Evolutionary conservation across 352 stramenopile species (phyloP).

Genomic region (Globisporangium camurandrum): DNA sequence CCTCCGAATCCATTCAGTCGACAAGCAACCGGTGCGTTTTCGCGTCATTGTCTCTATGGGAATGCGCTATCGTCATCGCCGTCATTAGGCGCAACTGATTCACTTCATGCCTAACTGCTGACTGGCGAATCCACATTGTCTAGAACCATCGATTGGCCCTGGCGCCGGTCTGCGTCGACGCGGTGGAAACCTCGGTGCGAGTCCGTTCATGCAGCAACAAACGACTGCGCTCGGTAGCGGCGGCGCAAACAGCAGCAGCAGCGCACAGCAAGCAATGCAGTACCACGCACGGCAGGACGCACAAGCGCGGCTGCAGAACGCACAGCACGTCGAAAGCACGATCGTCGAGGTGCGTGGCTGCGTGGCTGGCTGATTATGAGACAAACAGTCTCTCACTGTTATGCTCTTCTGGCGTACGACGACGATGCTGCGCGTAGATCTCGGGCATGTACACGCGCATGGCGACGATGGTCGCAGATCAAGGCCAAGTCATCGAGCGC

Average conservation of each 20-base stretch:
- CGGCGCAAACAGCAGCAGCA: constrained; percentile 9
- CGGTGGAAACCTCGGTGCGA: constrained; percentile 46
- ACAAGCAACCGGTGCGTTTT: constrained; percentile 14
- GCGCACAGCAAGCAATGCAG: constrained; percentile 47
- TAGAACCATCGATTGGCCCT: constrained; percentile 6
- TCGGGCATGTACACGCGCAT: constrained; percentile 84
- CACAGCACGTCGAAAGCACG: constrained; percentile 70
- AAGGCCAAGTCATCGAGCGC: constrained; percentile 71
- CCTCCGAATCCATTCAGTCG: constrained; percentile 10
- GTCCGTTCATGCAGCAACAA: constrained; percentile 73
- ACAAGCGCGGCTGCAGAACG: constrained; percentile 69
- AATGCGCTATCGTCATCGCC: too few species aligned
- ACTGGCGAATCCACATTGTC: constrained; percentile 1
- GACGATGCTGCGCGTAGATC: constrained; percentile 38
- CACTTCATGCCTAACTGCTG: constrained; percentile 1
- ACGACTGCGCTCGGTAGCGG: constrained; percentile 18
- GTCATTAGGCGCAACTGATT: neutral
- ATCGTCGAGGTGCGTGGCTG: constrained; percentile 61
- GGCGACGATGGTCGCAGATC: constrained; percentile 73
- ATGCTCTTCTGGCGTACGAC: too few species aligned
- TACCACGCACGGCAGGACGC: constrained; percentile 61
- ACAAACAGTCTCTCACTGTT: neutral
- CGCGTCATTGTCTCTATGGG: too few species aligned
- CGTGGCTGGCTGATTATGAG: neutral
- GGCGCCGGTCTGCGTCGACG: constrained; percentile 46